Evolutionary conservation across 306 rosid species (phyloP).

Genomic region (Trifolium pratense): DNA sequence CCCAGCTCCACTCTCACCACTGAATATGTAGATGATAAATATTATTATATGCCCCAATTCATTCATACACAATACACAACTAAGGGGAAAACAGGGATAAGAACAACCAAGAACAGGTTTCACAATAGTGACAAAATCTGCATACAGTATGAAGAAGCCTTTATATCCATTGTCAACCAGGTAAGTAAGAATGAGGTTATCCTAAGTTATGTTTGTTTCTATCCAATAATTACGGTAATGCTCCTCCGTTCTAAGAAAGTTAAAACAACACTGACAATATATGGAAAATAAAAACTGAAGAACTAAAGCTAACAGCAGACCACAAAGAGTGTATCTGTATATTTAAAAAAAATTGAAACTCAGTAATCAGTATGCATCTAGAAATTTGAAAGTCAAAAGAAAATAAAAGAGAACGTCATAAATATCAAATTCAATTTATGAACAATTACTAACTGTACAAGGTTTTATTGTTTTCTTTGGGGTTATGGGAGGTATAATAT

Average conservation of each 20-base stretch:
- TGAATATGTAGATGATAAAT: conserved; percentile 26
- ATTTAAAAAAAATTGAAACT: background rate
- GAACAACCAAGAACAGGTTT: conserved; percentile 15
- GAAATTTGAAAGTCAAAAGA: conserved; percentile 2
- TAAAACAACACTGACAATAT: background rate
- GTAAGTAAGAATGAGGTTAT: conserved; percentile 12
- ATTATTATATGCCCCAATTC: conserved; percentile 24
- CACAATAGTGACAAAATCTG: conserved; percentile 15
- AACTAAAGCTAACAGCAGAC: too few species aligned
- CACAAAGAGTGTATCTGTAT: too few species aligned
- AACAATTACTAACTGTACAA: background rate
- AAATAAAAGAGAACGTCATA: conserved; percentile 1
- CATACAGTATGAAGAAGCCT: conserved; percentile 25
- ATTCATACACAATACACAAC: conserved; percentile 24
- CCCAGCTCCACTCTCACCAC: conserved; percentile 52
- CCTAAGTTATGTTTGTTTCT: conserved; percentile 7
- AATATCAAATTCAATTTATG: background rate
- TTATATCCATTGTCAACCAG: conserved; percentile 8
- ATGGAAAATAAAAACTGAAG: conserved; percentile 1
- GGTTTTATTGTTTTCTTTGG: background rate
- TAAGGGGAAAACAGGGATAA: conserved; percentile 5
- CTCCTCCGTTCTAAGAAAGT: conserved; percentile 13
- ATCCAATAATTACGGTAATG: conserved; percentile 23
- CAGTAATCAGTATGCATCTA: conserved; percentile 7
- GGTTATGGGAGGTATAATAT: background rate